Conservation (phyloP, 179 eudicot species). For the Silene coronaria region DNA sequence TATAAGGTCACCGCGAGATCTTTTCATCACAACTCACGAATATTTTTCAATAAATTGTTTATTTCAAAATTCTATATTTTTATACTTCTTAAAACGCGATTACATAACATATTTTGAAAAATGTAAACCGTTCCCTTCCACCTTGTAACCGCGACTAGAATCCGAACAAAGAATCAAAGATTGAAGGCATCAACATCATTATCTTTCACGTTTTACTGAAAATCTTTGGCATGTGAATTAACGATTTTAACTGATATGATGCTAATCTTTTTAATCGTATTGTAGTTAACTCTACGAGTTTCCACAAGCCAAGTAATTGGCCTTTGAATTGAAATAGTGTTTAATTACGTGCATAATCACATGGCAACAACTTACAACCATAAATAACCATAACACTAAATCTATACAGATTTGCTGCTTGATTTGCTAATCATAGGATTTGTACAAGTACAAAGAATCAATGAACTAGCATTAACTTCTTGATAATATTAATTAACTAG, state of each 20-base stretch:
- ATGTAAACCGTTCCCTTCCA: no score
- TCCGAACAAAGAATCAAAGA: no score
- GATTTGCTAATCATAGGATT: slow-evolving; percentile 21
- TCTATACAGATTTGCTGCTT: slow-evolving; percentile 30
- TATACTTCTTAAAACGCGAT: no score
- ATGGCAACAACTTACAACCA: slow-evolving; percentile 22
- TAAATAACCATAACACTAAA: slow-evolving; percentile 8
- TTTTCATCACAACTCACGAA: no score
- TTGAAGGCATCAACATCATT: no score
- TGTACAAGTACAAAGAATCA: not conserved
- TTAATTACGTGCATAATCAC: slow-evolving; percentile 13
- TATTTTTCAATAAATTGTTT: no score
- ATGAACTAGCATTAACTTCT: not conserved
- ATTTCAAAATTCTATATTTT: no score
- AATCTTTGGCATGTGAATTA: slow-evolving; percentile 22
- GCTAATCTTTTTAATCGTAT: not conserved
- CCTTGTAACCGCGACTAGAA: no score
- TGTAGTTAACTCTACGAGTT: slow-evolving; percentile 14
- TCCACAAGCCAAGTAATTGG: slow-evolving; percentile 21
- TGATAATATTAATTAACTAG: slow-evolving; percentile 7
- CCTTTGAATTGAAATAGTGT: not conserved
- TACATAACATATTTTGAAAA: no score
- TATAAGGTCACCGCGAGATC: no score
- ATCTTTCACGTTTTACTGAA: not conserved
- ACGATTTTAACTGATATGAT: slow-evolving; percentile 14